phyloP scores from a whole-genome alignment of 2,329 filamentous ascomycete species.

The Monilinia aucupariae region DNA sequence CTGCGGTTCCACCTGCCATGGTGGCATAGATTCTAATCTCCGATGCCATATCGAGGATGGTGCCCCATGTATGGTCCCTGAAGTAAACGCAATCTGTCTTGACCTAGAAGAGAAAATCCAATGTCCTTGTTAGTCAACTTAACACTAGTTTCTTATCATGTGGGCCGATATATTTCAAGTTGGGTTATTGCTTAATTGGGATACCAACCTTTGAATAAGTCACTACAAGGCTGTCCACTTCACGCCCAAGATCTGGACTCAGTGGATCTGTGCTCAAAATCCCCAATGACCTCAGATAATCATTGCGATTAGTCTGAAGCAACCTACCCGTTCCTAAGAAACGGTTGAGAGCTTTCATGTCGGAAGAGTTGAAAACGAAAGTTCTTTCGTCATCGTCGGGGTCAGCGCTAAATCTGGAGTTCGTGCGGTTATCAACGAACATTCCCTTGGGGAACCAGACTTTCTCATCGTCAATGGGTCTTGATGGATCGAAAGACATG shows the following conservation, averaged over 20 bases:
- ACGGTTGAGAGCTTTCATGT: not conserved
- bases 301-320: not conserved
- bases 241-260: not conserved
- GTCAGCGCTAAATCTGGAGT: not conserved
- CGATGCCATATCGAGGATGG: not conserved
- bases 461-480: not conserved
- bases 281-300: not conserved
- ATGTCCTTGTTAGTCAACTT: not conserved
- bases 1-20: constrained; percentile 1
- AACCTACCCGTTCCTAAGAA: not conserved
- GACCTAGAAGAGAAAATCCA: not conserved
- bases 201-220: not conserved
- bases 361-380: constrained; percentile 1
- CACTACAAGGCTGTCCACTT: not conserved
- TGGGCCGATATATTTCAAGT: not conserved
- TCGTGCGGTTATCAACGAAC: not conserved
- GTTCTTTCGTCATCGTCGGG: not conserved
- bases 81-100: constrained; percentile 5
- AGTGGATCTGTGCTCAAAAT: not conserved
- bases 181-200: not conserved
- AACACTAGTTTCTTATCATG: not conserved
- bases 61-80: not conserved
- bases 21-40: constrained; percentile 6
- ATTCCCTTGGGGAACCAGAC: constrained; percentile 8
- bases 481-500: constrained; percentile 5